Conservation (phyloP, 2,329 filamentous ascomycete species). For the Tolypocladium guangdongense region DNA sequence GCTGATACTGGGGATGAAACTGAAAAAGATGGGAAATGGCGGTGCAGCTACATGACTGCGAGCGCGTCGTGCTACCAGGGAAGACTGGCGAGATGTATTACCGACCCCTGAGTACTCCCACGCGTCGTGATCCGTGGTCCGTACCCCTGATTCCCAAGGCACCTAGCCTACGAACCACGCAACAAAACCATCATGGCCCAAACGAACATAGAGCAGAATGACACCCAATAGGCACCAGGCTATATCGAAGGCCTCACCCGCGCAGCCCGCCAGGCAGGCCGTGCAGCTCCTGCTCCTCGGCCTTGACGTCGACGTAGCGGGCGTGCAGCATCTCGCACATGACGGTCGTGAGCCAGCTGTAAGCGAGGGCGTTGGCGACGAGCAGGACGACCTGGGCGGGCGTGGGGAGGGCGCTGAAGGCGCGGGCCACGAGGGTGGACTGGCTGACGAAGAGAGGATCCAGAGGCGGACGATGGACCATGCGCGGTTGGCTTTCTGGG, state of each 20-base stretch:
- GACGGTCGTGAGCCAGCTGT: conserved; percentile 5
- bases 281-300: conserved; percentile 9
- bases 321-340: conserved; percentile 5
- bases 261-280: conserved; percentile 5
- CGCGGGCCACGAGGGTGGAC: not conserved
- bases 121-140: no score
- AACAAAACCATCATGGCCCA: not conserved
- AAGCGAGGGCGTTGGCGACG: conserved; percentile 3
- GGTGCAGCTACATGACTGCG: no score
- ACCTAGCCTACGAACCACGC: no score
- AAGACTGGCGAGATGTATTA: no score
- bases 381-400: conserved; percentile 2
- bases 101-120: no score
- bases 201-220: not conserved
- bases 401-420: not conserved
- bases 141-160: no score
- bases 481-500: not conserved
- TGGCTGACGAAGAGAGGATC: not conserved
- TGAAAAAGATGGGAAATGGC: no score
- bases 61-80: no score
- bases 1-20: not conserved
- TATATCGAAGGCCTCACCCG: not conserved
- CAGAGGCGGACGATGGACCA: not conserved
- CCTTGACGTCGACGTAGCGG: conserved; percentile 5
- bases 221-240: no score